Percentiles rank a stretch among this genome's conserved stretches.
Evolutionary conservation across 345 rosid genomes (phyloP).

Genomic region (Raphanus sativus): DNA sequence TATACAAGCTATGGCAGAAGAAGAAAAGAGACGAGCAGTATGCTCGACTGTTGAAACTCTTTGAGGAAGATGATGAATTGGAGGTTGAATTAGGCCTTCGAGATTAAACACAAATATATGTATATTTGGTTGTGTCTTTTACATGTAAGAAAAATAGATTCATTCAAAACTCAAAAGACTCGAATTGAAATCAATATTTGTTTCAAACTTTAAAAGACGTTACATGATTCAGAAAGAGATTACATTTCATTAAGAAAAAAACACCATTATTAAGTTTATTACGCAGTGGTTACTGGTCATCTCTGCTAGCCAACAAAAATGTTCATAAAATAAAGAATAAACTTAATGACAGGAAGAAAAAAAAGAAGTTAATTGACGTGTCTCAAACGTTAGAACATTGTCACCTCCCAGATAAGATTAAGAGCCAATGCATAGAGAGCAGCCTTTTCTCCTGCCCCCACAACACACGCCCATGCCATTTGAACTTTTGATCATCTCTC

Average conservation of each 20-base stretch:
- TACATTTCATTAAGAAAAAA: constrained; percentile 17
- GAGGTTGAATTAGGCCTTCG: constrained; percentile 96
- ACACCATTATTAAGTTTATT: constrained; percentile 37
- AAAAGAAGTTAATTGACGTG: constrained; percentile 25
- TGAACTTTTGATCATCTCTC: constrained; percentile 25
- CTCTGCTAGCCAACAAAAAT: constrained; percentile 32
- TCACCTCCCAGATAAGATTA: constrained; percentile 25
- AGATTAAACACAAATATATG: constrained; percentile 47
- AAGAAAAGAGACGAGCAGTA: constrained; percentile 97
- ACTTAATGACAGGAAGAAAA: constrained; percentile 33
- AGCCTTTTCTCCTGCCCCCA: constrained; percentile 12
- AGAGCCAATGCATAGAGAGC: constrained; percentile 15
- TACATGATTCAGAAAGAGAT: constrained; percentile 21
- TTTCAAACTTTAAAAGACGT: constrained; percentile 9
- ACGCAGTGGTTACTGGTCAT: constrained; percentile 25
- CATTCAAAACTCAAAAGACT: neutral
- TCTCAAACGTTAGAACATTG: constrained; percentile 30
- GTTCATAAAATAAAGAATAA: constrained; percentile 37
- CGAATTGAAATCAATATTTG: neutral
- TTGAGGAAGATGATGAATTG: constrained; percentile 97
- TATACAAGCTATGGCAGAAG: constrained; percentile 91
- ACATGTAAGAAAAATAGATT: constrained; percentile 2
- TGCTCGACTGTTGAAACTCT: constrained; percentile 88
- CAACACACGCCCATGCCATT: constrained; percentile 7
- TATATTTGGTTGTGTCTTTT: constrained; percentile 11